phyloP scores from a whole-genome alignment of 1,284 basidiomycete species.

The Pascua sp. region DNA sequence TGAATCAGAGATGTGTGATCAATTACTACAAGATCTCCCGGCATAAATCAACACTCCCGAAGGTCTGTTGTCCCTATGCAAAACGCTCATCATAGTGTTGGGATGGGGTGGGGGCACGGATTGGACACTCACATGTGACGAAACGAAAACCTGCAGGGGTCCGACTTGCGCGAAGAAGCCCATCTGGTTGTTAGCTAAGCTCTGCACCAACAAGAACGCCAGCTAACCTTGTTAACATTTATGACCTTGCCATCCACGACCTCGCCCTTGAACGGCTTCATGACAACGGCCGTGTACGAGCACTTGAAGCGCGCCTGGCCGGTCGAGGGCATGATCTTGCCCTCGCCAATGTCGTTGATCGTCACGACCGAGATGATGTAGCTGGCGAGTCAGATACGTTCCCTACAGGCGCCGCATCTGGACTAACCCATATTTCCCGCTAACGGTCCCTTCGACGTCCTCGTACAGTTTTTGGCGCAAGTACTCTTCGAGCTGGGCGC shows the following conservation, averaged over 20 bases:
- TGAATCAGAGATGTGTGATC: constrained; percentile 42
- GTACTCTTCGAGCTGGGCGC: constrained; percentile 89
- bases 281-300: constrained; percentile 86
- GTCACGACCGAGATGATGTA: constrained; percentile 96
- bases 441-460: constrained; percentile 96
- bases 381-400: constrained; percentile 29
- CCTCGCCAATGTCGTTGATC: constrained; percentile 82
- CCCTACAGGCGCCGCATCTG: not conserved
- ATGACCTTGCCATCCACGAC: constrained; percentile 95
- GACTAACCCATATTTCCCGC: constrained; percentile 74
- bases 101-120: constrained; percentile 1
- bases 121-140: constrained; percentile 70
- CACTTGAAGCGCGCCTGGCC: constrained; percentile 93
- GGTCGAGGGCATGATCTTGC: constrained; percentile 84
- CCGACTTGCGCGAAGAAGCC: constrained; percentile 84
- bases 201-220: constrained; percentile 93
- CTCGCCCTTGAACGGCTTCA: constrained; percentile 98
- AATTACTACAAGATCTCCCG: constrained; percentile 51
- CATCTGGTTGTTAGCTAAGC: constrained; percentile 84
- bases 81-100: constrained; percentile 26
- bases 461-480: constrained; percentile 89
- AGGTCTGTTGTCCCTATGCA: constrained; percentile 43
- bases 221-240: constrained; percentile 65
- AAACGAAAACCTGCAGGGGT: constrained; percentile 86
- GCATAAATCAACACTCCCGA: constrained; percentile 47